A percentile compares a stretch with the other conserved stretches of the same genome.
Conservation (phyloP, 1,284 basidiomycete species). For the Chalciporus sp. region DNA sequence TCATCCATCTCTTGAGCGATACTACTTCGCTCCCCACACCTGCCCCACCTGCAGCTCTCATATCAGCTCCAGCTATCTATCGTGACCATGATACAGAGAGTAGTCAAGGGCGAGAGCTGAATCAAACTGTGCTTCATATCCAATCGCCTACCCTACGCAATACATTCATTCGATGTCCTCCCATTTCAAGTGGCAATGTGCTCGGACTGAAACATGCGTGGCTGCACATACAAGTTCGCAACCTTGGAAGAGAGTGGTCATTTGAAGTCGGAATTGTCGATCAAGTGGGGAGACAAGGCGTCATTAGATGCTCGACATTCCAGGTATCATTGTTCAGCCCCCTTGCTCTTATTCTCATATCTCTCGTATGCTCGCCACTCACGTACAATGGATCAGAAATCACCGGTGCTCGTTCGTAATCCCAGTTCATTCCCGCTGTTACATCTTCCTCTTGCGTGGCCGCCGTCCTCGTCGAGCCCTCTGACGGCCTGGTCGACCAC, state of each 20-base stretch:
- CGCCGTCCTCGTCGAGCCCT: constrained; percentile 49
- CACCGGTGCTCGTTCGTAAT: constrained; percentile 51
- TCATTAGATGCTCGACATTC: constrained; percentile 77
- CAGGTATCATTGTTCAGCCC: constrained; percentile 55
- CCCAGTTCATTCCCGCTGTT: constrained; percentile 53
- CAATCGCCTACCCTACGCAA: constrained; percentile 73
- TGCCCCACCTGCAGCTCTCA: constrained; percentile 44
- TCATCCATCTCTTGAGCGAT: constrained; percentile 69
- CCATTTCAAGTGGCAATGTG: constrained; percentile 28
- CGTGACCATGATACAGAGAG: constrained; percentile 27
- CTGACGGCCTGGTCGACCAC: constrained; percentile 78
- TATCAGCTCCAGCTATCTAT: constrained; percentile 40
- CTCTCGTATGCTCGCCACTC: constrained; percentile 6
- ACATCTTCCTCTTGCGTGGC: constrained; percentile 75
- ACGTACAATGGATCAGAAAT: constrained; percentile 45
- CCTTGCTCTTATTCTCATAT: not conserved
- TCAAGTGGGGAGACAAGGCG: constrained; percentile 56
- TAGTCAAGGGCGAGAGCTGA: constrained; percentile 45
- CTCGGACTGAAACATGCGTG: constrained; percentile 75
- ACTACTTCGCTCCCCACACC: constrained; percentile 54
- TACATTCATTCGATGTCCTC: constrained; percentile 72
- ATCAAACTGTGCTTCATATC: constrained; percentile 79
- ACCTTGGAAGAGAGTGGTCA: constrained; percentile 68
- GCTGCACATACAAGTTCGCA: constrained; percentile 75
- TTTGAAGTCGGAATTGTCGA: constrained; percentile 81